These are phyloP conservation scores for Omphalea diandra DNA, from an alignment of 441 rosid genomes.

Conservation along the genomic window DNA sequence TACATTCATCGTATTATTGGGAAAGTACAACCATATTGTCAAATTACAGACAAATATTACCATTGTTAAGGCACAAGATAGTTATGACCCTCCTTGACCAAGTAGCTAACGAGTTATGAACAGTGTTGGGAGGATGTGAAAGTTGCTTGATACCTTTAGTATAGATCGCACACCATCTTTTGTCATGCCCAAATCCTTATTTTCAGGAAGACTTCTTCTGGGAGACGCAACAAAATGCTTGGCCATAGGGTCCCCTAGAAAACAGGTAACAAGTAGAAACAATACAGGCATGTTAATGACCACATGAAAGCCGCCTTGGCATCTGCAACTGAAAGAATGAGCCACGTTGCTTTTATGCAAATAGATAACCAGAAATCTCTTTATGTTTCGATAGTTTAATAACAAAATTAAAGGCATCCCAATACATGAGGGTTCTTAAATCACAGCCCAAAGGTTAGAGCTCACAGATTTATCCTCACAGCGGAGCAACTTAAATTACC, in stretches of 20 bases:
- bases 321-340: background rate
- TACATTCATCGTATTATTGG: background rate
- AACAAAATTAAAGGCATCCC: background rate
- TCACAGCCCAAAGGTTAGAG: background rate
- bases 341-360: background rate
- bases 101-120: background rate
- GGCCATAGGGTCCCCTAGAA: constrained; percentile 71
- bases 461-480: background rate
- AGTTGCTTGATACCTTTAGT: constrained; percentile 35
- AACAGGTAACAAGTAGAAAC: constrained; percentile 14
- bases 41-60: background rate
- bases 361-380: background rate
- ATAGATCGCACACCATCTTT: constrained; percentile 36
- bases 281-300: constrained; percentile 7
- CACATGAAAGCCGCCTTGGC: background rate
- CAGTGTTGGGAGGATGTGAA: background rate
- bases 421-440: background rate
- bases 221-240: constrained; percentile 50
- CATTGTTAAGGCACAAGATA: background rate
- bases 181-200: constrained; percentile 32
- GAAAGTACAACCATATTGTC: background rate
- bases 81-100: constrained; percentile 3
- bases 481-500: too few relatives aligned
- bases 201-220: constrained; percentile 37
- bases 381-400: constrained; percentile 3